Percentiles rank a stretch among this genome's conserved stretches.
These are phyloP conservation scores for Arctostaphylos glauca DNA, from an alignment of 148 eudicot species.

Conservation along the genomic window DNA sequence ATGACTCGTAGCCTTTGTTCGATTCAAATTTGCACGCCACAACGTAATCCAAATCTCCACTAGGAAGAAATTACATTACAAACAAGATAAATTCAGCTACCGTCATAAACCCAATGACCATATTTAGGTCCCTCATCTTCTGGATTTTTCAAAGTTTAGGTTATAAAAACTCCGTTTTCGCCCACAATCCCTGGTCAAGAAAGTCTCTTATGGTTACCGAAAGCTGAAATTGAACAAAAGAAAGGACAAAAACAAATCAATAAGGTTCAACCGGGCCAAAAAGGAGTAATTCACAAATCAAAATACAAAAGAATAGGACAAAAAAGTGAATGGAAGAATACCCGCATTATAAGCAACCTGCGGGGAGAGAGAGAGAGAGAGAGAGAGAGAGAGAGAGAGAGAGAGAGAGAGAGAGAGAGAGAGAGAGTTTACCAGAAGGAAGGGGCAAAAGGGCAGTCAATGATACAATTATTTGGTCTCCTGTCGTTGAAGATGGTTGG, in stretches of 20 bases:
- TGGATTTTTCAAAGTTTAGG: not conserved
- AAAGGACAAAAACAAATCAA: slow-evolving; percentile 15
- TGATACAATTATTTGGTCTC: slow-evolving; percentile 4
- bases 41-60: slow-evolving; percentile 6
- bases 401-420: slow-evolving; percentile 15
- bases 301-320: slow-evolving; percentile 10
- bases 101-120: slow-evolving; percentile 32
- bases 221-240: slow-evolving; percentile 26
- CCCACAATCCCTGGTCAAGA: slow-evolving; percentile 23
- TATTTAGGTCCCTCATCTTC: slow-evolving; percentile 46
- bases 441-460: slow-evolving; percentile 25
- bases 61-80: slow-evolving; percentile 32
- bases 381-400: not conserved
- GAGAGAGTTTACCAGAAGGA: slow-evolving; percentile 35
- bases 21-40: not conserved
- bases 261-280: slow-evolving; percentile 1
- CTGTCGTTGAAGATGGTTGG: slow-evolving; percentile 1
- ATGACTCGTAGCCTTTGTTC: slow-evolving; percentile 29
- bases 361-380: slow-evolving; percentile 20
- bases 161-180: slow-evolving; percentile 20
- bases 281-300: slow-evolving; percentile 14
- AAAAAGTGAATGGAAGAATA: slow-evolving; percentile 45
- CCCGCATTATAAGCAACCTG: slow-evolving; percentile 56
- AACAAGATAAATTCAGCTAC: slow-evolving; percentile 15
- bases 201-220: slow-evolving; percentile 30